Conservation (phyloP, 225 moss, liverwort and hornwort species). For the Rhytidiadelphus loreus region DNA sequence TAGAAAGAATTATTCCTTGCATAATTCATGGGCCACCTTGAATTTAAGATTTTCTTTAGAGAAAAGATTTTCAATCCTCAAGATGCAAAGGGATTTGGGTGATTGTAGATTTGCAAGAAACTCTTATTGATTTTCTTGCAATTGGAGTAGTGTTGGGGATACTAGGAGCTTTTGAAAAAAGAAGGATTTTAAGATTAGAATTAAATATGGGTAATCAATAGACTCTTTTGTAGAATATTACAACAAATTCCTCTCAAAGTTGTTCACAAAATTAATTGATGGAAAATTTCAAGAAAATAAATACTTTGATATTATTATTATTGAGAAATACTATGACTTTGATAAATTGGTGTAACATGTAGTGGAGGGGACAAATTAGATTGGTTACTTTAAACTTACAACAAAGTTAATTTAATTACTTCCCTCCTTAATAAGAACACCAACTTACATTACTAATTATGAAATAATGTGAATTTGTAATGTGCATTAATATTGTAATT, state of each 20-base stretch:
- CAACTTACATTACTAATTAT: background rate
- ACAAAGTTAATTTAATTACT: background rate
- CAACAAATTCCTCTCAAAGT: background rate
- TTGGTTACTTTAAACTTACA: accelerated
- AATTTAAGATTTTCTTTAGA: background rate
- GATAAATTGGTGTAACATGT: background rate
- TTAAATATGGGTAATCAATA: background rate
- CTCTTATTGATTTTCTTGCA: background rate
- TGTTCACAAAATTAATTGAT: background rate
- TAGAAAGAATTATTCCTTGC: background rate
- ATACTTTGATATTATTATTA: background rate
- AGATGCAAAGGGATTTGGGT: accelerated
- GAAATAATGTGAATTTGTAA: background rate
- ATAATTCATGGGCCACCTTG: background rate
- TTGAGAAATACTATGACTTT: background rate
- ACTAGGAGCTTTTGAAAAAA: background rate
- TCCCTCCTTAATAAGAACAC: accelerated
- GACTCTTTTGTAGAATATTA: background rate
- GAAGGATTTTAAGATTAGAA: background rate
- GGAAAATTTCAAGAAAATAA: background rate
- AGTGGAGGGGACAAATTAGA: background rate
- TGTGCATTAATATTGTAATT: background rate
- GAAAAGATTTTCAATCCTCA: accelerated
- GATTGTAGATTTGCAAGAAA: background rate
- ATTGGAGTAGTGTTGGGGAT: background rate